A percentile compares a stretch with the other conserved stretches of the same genome.
Conservation (phyloP, 2,329 filamentous ascomycete genomes). For the Massarina eburnea region DNA sequence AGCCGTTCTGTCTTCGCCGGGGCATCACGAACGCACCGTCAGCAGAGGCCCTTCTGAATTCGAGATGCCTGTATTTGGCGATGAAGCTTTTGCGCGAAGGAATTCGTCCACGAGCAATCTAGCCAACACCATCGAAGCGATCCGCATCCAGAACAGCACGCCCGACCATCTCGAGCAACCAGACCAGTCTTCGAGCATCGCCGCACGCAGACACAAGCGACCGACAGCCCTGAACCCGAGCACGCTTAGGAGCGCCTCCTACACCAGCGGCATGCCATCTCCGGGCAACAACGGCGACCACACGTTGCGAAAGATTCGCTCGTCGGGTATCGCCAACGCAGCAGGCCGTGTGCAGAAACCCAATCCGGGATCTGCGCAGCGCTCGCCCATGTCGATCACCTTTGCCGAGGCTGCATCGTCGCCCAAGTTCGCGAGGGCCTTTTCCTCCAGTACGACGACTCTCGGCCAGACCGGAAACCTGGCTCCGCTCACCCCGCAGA, state of each 20-base stretch:
- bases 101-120: conserved; percentile 45
- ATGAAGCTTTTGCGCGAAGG: conserved; percentile 36
- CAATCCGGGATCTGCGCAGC: conserved; percentile 48
- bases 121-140: conserved; percentile 42
- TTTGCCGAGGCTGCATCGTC: conserved; percentile 53
- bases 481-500: conserved; percentile 52
- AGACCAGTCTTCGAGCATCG: conserved; percentile 44
- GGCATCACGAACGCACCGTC: conserved; percentile 30
- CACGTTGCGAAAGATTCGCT: conserved; percentile 51
- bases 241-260: conserved; percentile 46
- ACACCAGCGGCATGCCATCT: conserved; percentile 44
- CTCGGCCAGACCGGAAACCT: conserved; percentile 43
- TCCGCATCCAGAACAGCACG: conserved; percentile 39
- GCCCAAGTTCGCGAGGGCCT: conserved; percentile 46
- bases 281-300: conserved; percentile 43
- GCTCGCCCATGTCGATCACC: conserved; percentile 49
- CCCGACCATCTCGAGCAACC: conserved; percentile 42
- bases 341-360: conserved; percentile 52
- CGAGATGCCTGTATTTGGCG: conserved; percentile 31
- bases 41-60: conserved; percentile 36
- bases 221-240: conserved; percentile 44
- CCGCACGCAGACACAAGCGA: conserved; percentile 44
- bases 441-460: conserved; percentile 39
- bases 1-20: conserved; percentile 38
- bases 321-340: conserved; percentile 47